A percentile compares a stretch with the other conserved stretches of the same genome.
Evolutionary conservation across 2,329 filamentous ascomycete species (phyloP).

Genomic region (Colletotrichum abscissum): DNA sequence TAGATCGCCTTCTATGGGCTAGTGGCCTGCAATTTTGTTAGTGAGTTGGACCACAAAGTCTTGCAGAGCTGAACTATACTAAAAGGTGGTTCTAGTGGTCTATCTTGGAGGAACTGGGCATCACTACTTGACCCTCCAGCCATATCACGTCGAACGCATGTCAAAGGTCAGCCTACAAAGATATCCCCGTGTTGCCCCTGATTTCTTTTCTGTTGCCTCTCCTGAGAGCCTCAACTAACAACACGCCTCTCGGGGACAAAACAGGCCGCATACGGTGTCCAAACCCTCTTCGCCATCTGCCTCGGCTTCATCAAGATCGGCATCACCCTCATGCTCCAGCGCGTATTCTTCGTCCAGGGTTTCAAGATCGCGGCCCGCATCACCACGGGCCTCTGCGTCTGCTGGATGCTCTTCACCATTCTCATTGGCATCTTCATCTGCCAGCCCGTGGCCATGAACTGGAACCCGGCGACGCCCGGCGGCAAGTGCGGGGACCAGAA

Average conservation of each 20-base stretch:
- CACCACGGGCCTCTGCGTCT: constrained; percentile 1
- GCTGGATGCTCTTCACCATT: constrained; percentile 8
- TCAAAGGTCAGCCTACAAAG: not conserved
- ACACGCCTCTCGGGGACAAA: not conserved
- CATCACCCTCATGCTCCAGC: constrained; percentile 19
- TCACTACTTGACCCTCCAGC: not conserved
- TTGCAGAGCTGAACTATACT: not conserved
- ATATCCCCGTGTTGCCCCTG: too few relatives aligned
- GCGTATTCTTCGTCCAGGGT: not conserved
- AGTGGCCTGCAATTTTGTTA: constrained; percentile 5
- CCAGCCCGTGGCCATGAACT: constrained; percentile 47
- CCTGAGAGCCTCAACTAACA: not conserved
- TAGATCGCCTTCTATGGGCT: constrained; percentile 1
- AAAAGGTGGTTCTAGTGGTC: not conserved
- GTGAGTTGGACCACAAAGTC: not conserved
- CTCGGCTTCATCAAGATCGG: constrained; percentile 22
- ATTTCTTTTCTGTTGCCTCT: not conserved
- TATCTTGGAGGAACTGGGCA: constrained; percentile 1
- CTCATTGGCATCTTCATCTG: constrained; percentile 44
- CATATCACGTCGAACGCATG: not conserved
- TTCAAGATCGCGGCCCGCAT: not conserved
- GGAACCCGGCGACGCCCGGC: constrained; percentile 45
- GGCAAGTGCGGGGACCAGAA: constrained; percentile 47
- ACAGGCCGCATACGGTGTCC: constrained; percentile 7
- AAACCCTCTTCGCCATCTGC: constrained; percentile 2